Conservation (phyloP, 2,329 filamentous ascomycete species). For the Aureobasidium sp. region DNA sequence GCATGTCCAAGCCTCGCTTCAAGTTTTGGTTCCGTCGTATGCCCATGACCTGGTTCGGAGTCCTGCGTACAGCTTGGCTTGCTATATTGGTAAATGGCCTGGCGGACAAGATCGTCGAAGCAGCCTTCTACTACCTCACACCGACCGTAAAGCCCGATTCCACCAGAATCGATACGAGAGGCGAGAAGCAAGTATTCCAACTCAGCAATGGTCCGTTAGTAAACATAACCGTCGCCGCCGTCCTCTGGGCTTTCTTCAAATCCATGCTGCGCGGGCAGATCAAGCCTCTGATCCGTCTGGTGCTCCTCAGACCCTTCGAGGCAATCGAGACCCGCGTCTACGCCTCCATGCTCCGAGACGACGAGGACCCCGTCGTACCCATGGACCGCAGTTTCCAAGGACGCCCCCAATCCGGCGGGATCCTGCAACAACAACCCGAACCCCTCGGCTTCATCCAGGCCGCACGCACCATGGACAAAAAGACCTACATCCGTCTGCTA, state of each 20-base stretch:
- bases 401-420: not conserved
- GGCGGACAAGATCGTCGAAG: not conserved
- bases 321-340: not conserved
- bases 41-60: conserved; percentile 8
- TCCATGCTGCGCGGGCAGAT: not conserved
- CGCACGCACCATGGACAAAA: not conserved
- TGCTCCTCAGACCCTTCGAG: not conserved
- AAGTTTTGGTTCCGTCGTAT: conserved; percentile 16
- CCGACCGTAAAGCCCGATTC: not conserved
- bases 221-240: not conserved
- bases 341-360: conserved; percentile 13
- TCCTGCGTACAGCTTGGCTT: conserved; percentile 1
- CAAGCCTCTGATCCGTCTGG: not conserved
- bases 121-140: not conserved
- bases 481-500: not conserved
- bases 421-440: not conserved
- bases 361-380: conserved; percentile 12
- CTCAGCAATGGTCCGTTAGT: not conserved
- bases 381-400: conserved; percentile 14
- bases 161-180: not conserved
- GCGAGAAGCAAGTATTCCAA: not conserved
- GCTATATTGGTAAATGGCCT: not conserved
- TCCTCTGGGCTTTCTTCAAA: not conserved
- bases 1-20: conserved; percentile 12
- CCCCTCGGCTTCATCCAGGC: not conserved